Conservation (phyloP, 352 stramenopile species). For the Lagenidium sp. region DNA sequence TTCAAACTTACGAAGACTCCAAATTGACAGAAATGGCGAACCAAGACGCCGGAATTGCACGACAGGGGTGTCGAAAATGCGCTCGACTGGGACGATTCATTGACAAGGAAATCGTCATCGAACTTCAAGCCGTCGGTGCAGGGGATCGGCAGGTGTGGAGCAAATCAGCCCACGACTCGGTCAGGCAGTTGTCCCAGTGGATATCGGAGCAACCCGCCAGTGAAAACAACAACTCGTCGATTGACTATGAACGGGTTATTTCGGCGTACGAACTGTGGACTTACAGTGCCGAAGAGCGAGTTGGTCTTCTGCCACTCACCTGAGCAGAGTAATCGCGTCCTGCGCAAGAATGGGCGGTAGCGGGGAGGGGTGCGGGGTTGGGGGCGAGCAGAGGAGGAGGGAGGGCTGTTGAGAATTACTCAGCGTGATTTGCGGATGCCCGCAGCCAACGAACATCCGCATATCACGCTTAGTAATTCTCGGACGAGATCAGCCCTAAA, state of each 20-base stretch:
- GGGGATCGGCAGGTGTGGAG: constrained; percentile 2
- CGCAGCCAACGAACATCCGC: too few species aligned
- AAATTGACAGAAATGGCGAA: not conserved
- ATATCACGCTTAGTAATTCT: constrained; percentile 55
- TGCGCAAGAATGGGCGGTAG: too few species aligned
- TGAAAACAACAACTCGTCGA: too few species aligned
- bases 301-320: too few species aligned
- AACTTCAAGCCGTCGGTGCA: not conserved
- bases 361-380: too few species aligned
- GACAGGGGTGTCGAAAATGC: not conserved
- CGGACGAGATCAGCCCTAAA: constrained; percentile 92
- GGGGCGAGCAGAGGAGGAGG: too few species aligned
- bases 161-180: constrained; percentile 9
- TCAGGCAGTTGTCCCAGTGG: constrained; percentile 17
- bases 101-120: not conserved
- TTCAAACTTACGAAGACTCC: constrained; percentile 10
- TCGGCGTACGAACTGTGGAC: too few species aligned
- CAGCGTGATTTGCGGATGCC: too few species aligned
- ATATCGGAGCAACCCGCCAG: constrained; percentile 19
- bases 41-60: not conserved
- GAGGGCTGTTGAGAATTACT: too few species aligned
- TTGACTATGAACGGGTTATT: too few species aligned
- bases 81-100: not conserved
- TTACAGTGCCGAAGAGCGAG: too few species aligned
- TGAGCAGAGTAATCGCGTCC: too few species aligned